Evolutionary conservation across 768 basidiomycete genomes (phyloP), one percentile per base, ranked within the genome.

Genomic region (Suillus paluster): DNA sequence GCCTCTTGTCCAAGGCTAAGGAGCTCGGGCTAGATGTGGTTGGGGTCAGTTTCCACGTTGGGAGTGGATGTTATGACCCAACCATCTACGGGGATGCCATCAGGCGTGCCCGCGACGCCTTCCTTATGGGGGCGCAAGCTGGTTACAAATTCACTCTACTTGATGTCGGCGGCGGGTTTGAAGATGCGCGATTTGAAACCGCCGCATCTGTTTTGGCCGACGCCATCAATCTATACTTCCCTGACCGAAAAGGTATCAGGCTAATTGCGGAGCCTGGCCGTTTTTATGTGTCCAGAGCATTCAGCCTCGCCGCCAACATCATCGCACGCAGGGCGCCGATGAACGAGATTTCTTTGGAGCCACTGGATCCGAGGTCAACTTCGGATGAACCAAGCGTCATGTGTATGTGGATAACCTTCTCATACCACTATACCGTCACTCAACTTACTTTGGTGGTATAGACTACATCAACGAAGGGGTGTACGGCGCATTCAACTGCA

Each of bases 391-490:
- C 88, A 3, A 80, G 79, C 64, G 89, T 95, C 67, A 99, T 98
- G 97, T 97, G 95, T 97, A 78, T 75, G 95, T 85, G 19, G 59
- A 39, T 70, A 66, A 63, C 71, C 71, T 68, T 60, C 46, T 59
- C 36, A 19, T 63, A 60, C 57, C 30, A 54, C 38, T 63, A 27
- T 21, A 23, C 56, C 39, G 19, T 58, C 14, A 21, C 46, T 34
- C 17, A 39, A 38, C 27, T 19, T 27, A 48, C 19, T 1, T 21
- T 41, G n/a, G 23, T 38, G 57, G 25, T 39, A 38, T 75, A 97
- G 95, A 98, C 81, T 99, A 99, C 81, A 95, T 99, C 85, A 99
- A 98, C 79, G 97, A 99, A 75, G 97, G 97, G 48, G 95, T 99
- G 44, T 99, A 99, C 75, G 95, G 97, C 56, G 88, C 94, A 23